Evolutionary conservation across 1,139 yeast species (phyloP).

Genomic region (Debaryomycetaceae sp.): DNA sequence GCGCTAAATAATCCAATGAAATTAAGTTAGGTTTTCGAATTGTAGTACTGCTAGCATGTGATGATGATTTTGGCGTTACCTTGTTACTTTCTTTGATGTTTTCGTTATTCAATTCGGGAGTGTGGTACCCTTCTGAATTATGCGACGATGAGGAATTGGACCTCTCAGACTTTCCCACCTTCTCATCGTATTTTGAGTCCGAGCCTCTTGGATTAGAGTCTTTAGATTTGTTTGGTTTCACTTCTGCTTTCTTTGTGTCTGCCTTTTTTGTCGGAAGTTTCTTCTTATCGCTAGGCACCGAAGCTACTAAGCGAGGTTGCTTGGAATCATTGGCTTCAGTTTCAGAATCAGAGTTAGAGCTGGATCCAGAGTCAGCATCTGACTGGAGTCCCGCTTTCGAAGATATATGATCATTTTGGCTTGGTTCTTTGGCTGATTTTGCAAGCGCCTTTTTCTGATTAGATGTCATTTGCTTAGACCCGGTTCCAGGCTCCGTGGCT

Average conservation of each 20-base stretch:
- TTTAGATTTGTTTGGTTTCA: background rate
- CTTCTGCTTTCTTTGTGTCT: background rate
- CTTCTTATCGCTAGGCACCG: conserved; percentile 10
- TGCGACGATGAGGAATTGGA: conserved; percentile 3
- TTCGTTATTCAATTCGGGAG: conserved; percentile 2
- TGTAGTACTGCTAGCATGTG: background rate
- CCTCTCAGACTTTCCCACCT: background rate
- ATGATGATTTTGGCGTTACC: conserved; percentile 21
- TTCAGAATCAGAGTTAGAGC: conserved; percentile 8
- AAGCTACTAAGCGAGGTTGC: conserved; percentile 14
- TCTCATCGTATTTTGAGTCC: background rate
- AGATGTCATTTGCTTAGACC: background rate
- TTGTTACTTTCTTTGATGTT: background rate
- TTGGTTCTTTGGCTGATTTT: background rate
- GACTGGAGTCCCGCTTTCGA: background rate
- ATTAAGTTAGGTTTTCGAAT: conserved; percentile 35
- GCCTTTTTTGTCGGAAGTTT: background rate
- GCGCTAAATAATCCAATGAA: conserved; percentile 54
- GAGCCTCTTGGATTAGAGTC: background rate
- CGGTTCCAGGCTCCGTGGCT: background rate
- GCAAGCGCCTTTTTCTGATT: background rate
- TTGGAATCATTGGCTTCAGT: conserved; percentile 7
- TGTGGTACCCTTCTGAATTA: conserved; percentile 6
- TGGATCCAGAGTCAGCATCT: conserved; percentile 5
- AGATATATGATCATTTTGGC: background rate